Percentiles rank a stretch among this genome's conserved stretches.
Evolutionary conservation across 805 yeast species (phyloP).

Genomic region (Candida pini): DNA sequence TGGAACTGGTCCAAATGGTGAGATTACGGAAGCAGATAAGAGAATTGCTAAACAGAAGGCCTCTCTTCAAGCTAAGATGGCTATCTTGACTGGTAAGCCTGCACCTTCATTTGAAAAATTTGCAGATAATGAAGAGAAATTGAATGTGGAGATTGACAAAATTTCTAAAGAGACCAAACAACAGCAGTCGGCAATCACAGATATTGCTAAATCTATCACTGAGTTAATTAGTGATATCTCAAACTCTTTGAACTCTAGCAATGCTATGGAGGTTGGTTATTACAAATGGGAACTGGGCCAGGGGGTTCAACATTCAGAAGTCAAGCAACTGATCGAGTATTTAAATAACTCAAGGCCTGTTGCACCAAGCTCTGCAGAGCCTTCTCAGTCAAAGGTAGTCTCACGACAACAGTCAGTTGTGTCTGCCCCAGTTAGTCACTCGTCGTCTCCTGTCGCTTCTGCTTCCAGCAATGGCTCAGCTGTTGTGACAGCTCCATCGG

Average conservation of each 20-base stretch:
- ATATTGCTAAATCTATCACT: constrained; percentile 65
- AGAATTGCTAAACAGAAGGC: constrained; percentile 78
- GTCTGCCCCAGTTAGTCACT: constrained; percentile 14
- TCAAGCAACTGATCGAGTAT: constrained; percentile 54
- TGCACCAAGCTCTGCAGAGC: constrained; percentile 1
- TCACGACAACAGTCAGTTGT: constrained; percentile 10
- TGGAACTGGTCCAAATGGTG: constrained; percentile 87
- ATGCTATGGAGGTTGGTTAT: constrained; percentile 41
- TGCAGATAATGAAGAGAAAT: constrained; percentile 48
- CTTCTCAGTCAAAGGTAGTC: neutral
- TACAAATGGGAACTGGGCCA: constrained; percentile 78
- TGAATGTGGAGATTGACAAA: constrained; percentile 45
- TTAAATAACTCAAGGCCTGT: constrained; percentile 32
- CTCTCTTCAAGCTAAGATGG: constrained; percentile 78
- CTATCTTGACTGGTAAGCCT: constrained; percentile 80
- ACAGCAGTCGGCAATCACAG: constrained; percentile 58
- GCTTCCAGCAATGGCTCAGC: constrained; percentile 7
- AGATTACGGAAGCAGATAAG: constrained; percentile 76
- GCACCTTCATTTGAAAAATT: constrained; percentile 39
- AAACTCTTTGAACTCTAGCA: constrained; percentile 24
- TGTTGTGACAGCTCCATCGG: neutral
- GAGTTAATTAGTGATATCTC: constrained; percentile 44
- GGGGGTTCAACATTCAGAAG: constrained; percentile 63
- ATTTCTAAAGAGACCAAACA: constrained; percentile 49
- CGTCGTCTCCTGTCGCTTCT: constrained; percentile 11